Evolutionary conservation across 2,329 filamentous ascomycete genomes (phyloP), one percentile per base, ranked within the genome.

Genomic region (Claviceps quebecensis): DNA sequence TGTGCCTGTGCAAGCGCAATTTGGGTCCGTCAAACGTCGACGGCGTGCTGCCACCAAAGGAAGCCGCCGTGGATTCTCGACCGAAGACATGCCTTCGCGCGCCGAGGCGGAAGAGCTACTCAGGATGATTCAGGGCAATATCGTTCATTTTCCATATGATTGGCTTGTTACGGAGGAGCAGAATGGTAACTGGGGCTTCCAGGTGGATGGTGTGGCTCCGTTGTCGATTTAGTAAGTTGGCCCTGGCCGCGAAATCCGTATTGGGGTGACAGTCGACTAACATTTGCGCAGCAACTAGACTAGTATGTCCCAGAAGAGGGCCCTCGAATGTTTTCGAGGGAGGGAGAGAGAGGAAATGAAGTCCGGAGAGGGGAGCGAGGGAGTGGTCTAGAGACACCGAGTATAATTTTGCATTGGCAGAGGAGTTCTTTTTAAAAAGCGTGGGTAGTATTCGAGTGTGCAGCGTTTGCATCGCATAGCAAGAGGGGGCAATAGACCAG

Each of bases 131-230:
- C 91, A 97, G 66, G 93, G 93, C 1, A 83, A 90, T 64, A 67
- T 98, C 49, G 90, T 98, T 26, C 72, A 87, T 56, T 98, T 94
- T 73, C 93, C 93, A 5, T 95, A 97, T 67, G 88, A 98, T 61
- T 98, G 94, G 89, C 78, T 95, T 50, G 79, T 86, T 59, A 86
- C 84, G 52, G 93, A 97, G 69, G 93, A 97, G 72, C 81, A 83
- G 62, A 90, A 88, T 57, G 87, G 89, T 52, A 95, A 96, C 64
- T 98, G 93, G 93, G 78, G 96, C 56, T 97, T 95, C 69, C 88
- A 91, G 63, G 87, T 97, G 52, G 93, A 98, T 67, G 85, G 94
- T 67, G 84, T 98, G 64, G 94, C 93, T 60, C 93, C 93, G 52
- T 74, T 98, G 69, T 89, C 96, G 70, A 97, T 98, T 62, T 98